Evolutionary conservation across 2,329 filamentous ascomycete genomes (phyloP).

Genomic region (Ustulina deusta): DNA sequence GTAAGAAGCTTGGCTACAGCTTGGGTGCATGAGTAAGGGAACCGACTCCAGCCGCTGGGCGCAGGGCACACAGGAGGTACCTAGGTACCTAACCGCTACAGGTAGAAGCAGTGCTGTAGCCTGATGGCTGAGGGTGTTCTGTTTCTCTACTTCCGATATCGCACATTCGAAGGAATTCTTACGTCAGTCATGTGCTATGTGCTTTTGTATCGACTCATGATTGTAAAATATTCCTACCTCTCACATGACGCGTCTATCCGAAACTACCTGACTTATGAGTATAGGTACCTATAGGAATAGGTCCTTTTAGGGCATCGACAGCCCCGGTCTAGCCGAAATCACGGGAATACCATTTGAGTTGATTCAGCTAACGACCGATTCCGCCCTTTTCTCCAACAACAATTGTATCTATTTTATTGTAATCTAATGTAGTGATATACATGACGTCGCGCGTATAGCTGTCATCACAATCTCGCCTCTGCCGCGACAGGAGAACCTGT

Average conservation of each 20-base stretch:
- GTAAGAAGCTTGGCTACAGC: background rate
- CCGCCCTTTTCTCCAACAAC: background rate
- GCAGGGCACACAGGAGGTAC: background rate
- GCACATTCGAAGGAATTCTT: background rate
- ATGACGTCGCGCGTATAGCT: background rate
- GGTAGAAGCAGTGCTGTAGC: background rate
- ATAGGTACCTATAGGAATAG: background rate
- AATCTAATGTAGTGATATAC: background rate
- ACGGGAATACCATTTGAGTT: background rate
- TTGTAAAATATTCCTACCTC: background rate
- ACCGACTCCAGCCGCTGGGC: conserved; percentile 1
- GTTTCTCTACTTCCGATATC: background rate
- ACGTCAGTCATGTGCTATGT: background rate
- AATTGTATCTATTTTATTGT: no score
- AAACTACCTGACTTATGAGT: background rate
- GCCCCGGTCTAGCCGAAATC: conserved; percentile 1
- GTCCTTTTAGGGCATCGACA: background rate
- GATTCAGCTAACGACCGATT: background rate
- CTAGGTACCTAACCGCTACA: background rate
- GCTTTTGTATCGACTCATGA: background rate
- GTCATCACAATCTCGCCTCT: no score
- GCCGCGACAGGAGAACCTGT: no score
- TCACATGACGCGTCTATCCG: background rate
- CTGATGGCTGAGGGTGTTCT: background rate
- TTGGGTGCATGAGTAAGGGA: background rate